phyloP scores from a whole-genome alignment of 257 asterid genomes.

The Rehmannia glutinosa region DNA sequence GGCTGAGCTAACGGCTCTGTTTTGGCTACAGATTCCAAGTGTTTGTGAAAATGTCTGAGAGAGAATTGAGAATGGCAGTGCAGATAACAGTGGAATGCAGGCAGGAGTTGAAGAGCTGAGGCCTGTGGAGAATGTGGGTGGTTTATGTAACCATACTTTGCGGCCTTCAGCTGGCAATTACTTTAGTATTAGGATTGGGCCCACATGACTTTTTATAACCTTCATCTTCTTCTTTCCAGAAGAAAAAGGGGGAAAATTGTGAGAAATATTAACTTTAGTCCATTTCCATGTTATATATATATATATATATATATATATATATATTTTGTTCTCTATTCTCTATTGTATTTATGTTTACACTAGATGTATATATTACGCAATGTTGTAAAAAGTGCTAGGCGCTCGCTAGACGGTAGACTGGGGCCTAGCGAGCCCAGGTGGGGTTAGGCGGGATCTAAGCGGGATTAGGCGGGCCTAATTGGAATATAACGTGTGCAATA shows the following conservation, averaged over 20 bases:
- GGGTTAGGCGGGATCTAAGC: too few relatives aligned
- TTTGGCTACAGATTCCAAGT: background rate
- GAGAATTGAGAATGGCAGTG: background rate
- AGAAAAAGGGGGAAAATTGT: background rate
- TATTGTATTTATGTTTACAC: too few relatives aligned
- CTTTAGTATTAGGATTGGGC: slow-evolving; percentile 30
- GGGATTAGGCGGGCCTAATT: too few relatives aligned
- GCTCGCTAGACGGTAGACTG: too few relatives aligned
- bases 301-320: too few relatives aligned
- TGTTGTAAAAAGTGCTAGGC: too few relatives aligned
- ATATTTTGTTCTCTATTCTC: too few relatives aligned
- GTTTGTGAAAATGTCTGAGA: slow-evolving; percentile 18
- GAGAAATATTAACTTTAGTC: background rate
- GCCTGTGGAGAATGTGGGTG: background rate
- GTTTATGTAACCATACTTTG: slow-evolving; percentile 50
- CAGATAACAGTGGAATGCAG: background rate
- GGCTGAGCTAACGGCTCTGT: background rate
- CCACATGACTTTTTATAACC: slow-evolving; percentile 36
- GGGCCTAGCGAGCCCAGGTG: too few relatives aligned
- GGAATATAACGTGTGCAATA: too few relatives aligned
- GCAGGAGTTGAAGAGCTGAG: background rate
- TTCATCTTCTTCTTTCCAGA: slow-evolving; percentile 22
- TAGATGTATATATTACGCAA: too few relatives aligned
- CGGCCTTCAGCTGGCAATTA: slow-evolving; percentile 60
- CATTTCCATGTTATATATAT: background rate